Conservation (phyloP, 2,329 filamentous ascomycete genomes). For the Drechslerella stenobrocha region DNA sequence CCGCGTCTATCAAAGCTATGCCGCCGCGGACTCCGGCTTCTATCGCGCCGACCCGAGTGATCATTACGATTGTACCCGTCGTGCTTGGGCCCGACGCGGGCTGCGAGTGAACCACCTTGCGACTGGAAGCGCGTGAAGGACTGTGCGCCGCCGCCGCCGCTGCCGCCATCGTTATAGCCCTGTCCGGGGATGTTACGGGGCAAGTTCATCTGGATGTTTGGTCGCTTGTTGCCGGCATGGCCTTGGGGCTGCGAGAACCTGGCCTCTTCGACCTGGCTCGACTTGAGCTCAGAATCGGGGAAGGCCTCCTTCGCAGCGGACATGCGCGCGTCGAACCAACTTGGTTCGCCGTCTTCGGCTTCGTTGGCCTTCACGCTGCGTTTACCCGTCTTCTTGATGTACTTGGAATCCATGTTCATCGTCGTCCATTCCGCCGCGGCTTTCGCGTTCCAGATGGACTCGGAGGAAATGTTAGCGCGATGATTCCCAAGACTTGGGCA, state of each 20-base stretch:
- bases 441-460: constrained; percentile 42
- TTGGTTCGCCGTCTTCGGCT: constrained; percentile 15
- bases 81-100: constrained; percentile 16
- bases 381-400: constrained; percentile 20
- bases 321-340: constrained; percentile 39
- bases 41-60: constrained; percentile 24
- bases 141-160: too few species aligned
- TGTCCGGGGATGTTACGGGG: constrained; percentile 25
- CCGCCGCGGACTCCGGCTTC: constrained; percentile 30
- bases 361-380: constrained; percentile 3
- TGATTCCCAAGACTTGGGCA: constrained; percentile 28
- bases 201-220: constrained; percentile 35
- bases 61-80: constrained; percentile 29
- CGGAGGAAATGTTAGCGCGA: constrained; percentile 16
- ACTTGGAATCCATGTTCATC: constrained; percentile 44
- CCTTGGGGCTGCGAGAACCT: constrained; percentile 6
- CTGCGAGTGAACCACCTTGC: background rate
- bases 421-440: constrained; percentile 31
- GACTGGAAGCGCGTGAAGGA: constrained; percentile 34
- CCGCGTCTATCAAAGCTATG: constrained; percentile 32
- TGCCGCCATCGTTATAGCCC: constrained; percentile 1
- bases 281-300: constrained; percentile 35
- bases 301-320: constrained; percentile 18
- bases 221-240: constrained; percentile 5
- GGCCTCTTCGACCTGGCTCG: constrained; percentile 12